Evolutionary conservation across 805 yeast species (phyloP), one percentile per base, ranked within the genome.

Genomic region (Suhomyces vadensis): DNA sequence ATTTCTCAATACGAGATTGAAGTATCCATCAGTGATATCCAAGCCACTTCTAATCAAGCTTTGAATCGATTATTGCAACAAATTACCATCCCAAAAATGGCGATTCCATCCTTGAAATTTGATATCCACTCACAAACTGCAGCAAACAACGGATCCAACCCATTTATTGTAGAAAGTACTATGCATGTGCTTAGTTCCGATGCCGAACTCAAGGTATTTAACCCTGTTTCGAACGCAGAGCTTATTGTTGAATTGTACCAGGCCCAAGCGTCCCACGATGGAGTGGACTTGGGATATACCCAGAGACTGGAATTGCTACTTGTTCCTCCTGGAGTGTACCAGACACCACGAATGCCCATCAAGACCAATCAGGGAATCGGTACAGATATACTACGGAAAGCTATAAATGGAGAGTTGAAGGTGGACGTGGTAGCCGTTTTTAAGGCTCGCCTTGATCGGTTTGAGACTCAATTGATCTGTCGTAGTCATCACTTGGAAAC

Each of bases 141-240:
- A 33, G 37, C 17, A 6, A 13, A 9, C 13, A 19, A 13, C 1
- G 37, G 11, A 7, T 17, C 6, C 2, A 26, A 35, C n/a, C 75
- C 77, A 1, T 81, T 81, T 44, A 60, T 82, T 5, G 41, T 75
- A 1, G 74, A 70, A 11, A 69, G 79, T 4, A 77, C 77, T 0
- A 74, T 82, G 62, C 85, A 82, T 57, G 50, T 82, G 3, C 62
- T 81, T 61, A 63, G 75, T 0, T 75, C 82, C 1, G 81, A 79
- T 37, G 68, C 79, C 4, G 83, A 80, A 51, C 54, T 82, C 44
- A 72, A 74, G 0, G 64, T 81, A 0, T 78, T 56, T 58, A 82
- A 82, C 51, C 87, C 87, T 1, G 52, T 82, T 1, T 43, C 49
- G 4, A 80, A 82, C 52, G 57, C 68, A n/a, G 74, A 69, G 11